These are phyloP conservation scores for Podospora pseudopauciseta DNA, from an alignment of 495 filamentous ascomycete species.

Conservation along the genomic window DNA sequence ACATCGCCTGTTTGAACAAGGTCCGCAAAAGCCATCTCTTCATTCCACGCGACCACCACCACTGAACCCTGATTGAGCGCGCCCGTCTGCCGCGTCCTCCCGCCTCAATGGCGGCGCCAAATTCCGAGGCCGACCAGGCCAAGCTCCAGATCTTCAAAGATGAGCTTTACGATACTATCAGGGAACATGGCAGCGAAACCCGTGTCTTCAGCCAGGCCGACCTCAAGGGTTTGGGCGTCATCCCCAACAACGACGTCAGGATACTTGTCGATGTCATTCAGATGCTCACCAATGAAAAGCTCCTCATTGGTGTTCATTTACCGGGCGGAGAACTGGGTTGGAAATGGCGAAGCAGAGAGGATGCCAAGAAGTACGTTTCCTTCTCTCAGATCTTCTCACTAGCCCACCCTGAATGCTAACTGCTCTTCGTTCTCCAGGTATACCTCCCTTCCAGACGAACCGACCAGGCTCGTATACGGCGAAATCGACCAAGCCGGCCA, in stretches of 20 bases:
- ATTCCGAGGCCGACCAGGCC: constrained; percentile 15
- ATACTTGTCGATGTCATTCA: constrained; percentile 60
- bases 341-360: constrained; percentile 62
- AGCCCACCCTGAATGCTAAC: neutral
- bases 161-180: constrained; percentile 32
- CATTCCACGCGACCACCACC: neutral
- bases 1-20: neutral
- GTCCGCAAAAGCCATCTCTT: neutral
- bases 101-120: constrained; percentile 21
- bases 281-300: constrained; percentile 59
- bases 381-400: neutral
- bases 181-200: constrained; percentile 40
- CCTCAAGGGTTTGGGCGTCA: constrained; percentile 56
- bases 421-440: constrained; percentile 46
- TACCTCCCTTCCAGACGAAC: constrained; percentile 55
- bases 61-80: neutral
- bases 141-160: constrained; percentile 35
- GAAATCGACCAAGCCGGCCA: constrained; percentile 76
- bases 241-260: constrained; percentile 56
- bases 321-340: constrained; percentile 58
- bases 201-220: constrained; percentile 65
- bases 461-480: constrained; percentile 78
- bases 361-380: constrained; percentile 63
- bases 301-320: constrained; percentile 58
- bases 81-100: neutral